Evolutionary conservation across 106 monocot species (phyloP).

Genomic region (Ottelia alismoides): DNA sequence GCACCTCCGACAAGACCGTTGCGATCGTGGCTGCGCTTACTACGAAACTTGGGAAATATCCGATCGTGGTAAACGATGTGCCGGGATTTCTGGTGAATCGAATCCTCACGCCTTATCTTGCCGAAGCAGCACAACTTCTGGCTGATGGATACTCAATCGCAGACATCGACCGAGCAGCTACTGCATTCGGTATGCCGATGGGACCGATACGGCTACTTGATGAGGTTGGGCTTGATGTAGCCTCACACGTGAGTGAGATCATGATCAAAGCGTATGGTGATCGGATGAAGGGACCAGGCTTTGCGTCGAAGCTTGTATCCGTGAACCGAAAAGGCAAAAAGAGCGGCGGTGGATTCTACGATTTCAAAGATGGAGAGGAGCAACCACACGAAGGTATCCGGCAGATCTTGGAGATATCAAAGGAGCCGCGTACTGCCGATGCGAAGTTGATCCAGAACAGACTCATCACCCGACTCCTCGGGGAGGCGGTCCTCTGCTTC

Average conservation of each 20-base stretch:
- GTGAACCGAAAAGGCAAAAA: neutral
- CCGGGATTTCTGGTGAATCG: neutral
- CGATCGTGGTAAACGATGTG: neutral
- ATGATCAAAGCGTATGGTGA: neutral
- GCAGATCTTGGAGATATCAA: no score
- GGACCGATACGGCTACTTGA: neutral
- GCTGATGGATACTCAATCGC: neutral
- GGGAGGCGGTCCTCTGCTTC: no score
- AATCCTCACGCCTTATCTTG: neutral
- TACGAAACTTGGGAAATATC: neutral
- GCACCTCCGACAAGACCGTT: neutral
- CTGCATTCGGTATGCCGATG: neutral
- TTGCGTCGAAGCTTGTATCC: neutral
- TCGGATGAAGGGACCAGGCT: neutral
- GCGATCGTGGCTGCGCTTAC: neutral
- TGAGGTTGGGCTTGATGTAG: neutral
- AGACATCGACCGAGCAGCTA: neutral
- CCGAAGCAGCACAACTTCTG: neutral
- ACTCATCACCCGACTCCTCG: no score
- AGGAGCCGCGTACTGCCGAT: no score
- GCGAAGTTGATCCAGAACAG: no score
- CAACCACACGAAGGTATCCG: no score
- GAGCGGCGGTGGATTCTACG: neutral
- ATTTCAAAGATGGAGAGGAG: no score
- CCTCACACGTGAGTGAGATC: neutral